These are phyloP conservation scores for Fusarium nodosum DNA, from an alignment of 2,329 filamentous ascomycete genomes.

Conservation along the genomic window DNA sequence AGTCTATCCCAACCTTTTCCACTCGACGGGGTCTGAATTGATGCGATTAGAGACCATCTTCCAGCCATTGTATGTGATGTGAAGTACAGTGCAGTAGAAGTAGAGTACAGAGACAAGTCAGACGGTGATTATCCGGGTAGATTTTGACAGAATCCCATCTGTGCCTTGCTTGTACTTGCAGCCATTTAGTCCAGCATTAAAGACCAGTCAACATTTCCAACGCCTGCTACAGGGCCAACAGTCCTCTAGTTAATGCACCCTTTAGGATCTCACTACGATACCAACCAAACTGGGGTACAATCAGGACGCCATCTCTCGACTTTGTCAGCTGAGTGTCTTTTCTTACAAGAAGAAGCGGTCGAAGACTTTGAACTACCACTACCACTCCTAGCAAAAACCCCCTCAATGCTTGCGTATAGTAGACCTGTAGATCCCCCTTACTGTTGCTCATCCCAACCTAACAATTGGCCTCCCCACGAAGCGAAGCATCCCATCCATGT, in stretches of 20 bases:
- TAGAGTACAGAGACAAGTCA: neutral
- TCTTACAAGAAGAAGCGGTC: constrained; percentile 28
- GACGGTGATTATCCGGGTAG: neutral
- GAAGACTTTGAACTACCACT: constrained; percentile 4
- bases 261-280: constrained; percentile 12
- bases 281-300: constrained; percentile 2
- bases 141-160: neutral
- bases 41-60: constrained; percentile 4
- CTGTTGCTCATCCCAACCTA: constrained; percentile 4
- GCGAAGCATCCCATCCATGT: constrained; percentile 9
- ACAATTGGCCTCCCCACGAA: constrained; percentile 25
- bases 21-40: constrained; percentile 36
- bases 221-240: neutral
- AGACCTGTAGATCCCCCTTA: constrained; percentile 31
- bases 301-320: constrained; percentile 22
- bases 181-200: neutral
- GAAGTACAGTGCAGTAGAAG: too few relatives aligned
- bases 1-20: constrained; percentile 40
- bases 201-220: constrained; percentile 2
- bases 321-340: constrained; percentile 25
- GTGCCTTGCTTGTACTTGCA: constrained; percentile 1
- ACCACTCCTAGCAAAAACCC: constrained; percentile 4
- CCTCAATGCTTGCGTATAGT: constrained; percentile 13
- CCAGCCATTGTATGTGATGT: neutral
- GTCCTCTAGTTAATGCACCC: constrained; percentile 5